Evolutionary conservation across 2,329 filamentous ascomycete species (phyloP).

Genomic region (Ambrosiella beaveri): DNA sequence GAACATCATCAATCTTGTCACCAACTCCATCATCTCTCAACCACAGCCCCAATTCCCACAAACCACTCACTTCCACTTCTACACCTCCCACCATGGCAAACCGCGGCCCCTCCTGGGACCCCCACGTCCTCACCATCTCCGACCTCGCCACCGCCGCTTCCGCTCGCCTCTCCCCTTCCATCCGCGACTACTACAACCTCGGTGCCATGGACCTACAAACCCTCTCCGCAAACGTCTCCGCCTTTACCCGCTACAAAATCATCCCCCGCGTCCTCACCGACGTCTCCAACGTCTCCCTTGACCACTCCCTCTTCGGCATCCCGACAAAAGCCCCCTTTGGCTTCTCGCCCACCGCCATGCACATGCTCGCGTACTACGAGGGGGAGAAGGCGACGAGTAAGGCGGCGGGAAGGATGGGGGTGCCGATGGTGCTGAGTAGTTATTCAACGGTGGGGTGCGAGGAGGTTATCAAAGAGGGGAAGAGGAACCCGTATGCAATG

Average conservation of each 20-base stretch:
- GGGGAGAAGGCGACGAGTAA: neutral
- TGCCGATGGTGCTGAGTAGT: neutral
- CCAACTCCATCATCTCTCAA: neutral
- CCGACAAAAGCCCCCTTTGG: neutral
- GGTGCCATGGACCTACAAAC: neutral
- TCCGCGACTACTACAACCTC: neutral
- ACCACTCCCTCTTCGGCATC: neutral
- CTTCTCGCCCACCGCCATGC: neutral
- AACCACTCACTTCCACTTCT: neutral
- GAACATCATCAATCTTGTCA: neutral
- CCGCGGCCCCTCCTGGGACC: neutral
- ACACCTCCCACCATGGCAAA: neutral
- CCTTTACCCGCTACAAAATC: neutral
- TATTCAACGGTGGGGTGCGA: neutral
- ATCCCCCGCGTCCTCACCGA: neutral
- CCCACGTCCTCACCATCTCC: neutral
- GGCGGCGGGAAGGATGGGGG: neutral
- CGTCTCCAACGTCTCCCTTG: neutral
- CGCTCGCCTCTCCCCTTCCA: neutral
- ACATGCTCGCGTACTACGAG: neutral
- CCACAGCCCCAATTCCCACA: neutral
- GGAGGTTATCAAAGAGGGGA: neutral
- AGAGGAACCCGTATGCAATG: neutral
- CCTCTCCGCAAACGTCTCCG: neutral
- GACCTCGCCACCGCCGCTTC: neutral